These are phyloP conservation scores for Coemansia aciculifera DNA, from an alignment of 192 early-diverging fungal species.

Conservation along the genomic window DNA sequence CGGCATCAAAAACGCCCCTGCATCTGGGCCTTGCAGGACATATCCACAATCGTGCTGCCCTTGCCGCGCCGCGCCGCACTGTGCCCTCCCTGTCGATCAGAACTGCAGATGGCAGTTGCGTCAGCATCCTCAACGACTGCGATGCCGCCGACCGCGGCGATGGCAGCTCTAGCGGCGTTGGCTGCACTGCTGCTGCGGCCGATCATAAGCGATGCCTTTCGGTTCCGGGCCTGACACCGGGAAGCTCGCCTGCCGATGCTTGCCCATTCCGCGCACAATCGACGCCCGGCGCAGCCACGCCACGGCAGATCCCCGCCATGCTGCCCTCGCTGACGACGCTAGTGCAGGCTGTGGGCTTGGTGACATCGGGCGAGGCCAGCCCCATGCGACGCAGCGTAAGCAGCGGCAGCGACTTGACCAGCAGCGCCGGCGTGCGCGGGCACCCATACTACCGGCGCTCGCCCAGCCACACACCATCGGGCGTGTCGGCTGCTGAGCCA, in stretches of 20 bases:
- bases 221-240: slow-evolving; percentile 35
- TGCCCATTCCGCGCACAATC: slow-evolving; percentile 37
- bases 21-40: slow-evolving; percentile 23
- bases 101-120: slow-evolving; percentile 45
- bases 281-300: slow-evolving; percentile 32
- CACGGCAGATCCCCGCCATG: slow-evolving; percentile 21
- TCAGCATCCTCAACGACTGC: slow-evolving; percentile 51
- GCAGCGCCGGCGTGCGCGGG: background rate
- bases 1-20: slow-evolving; percentile 27
- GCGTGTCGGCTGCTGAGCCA: slow-evolving; percentile 14
- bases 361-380: slow-evolving; percentile 12
- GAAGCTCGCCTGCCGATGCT: slow-evolving; percentile 22
- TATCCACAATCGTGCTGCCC: slow-evolving; percentile 2
- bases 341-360: slow-evolving; percentile 34
- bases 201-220: slow-evolving; percentile 40
- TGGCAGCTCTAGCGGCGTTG: background rate
- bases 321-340: slow-evolving; percentile 44
- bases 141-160: slow-evolving; percentile 12
- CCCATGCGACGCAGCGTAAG: slow-evolving; percentile 26
- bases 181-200: slow-evolving; percentile 4
- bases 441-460: slow-evolving; percentile 14
- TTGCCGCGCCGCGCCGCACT: slow-evolving; percentile 11
- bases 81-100: slow-evolving; percentile 47
- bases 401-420: slow-evolving; percentile 10
- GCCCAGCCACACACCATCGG: background rate